Base-by-base conservation (phyloP, 163 green algal genomes). In the Scenedesmus sp. region DNA sequence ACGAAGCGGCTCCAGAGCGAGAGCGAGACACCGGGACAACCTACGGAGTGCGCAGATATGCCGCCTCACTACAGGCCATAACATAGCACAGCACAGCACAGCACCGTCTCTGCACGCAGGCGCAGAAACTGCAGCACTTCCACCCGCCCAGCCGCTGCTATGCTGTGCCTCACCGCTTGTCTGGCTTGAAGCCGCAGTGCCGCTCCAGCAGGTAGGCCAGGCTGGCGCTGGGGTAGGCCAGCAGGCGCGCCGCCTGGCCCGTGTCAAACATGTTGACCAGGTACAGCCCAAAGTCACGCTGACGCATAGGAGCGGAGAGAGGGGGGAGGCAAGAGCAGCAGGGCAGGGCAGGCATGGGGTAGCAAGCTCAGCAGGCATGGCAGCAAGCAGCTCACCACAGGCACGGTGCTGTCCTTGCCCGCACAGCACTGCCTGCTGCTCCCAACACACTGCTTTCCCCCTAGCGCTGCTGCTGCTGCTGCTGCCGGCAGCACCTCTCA, bases 261-360 rank as follows among this genome's bases (percentile, higher is more conserved):
- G 97, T 99, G 95, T 99, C 98, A 92, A 99, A 99, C 76, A 99
- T 86, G 94, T 99, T 99, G 88, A 96, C 95, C 3, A 99, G 46
- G 94, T 97, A 99, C 8, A 99, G 96, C 16, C 97, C 96, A 95
- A 99, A 99, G 94, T 99, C 98, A 23, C 97, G 96, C 94, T 99
- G 97, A 86, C 34, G 34, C 34, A 46, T 46, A 46, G 34, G 34
- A 46, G n/a, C 8, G 46, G 79, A 5, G 79, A 10, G 70, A 34
- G 70, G 70, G 70, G 5, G 73, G 10, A 12, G 23, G 74, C n/a
- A n/a, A 12, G 10, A 57, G 74, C 16, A 62, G 79, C 1, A 60
- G 79, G 34, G 46, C 13, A 26, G 46, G 52, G 34, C 77, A 84
- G 46, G 77, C 76, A 77, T 10, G 4, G 8, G 20, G 34, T 9